phyloP scores from a whole-genome alignment of 176 grass and related monocot genomes.

The Phragmites australis region DNA sequence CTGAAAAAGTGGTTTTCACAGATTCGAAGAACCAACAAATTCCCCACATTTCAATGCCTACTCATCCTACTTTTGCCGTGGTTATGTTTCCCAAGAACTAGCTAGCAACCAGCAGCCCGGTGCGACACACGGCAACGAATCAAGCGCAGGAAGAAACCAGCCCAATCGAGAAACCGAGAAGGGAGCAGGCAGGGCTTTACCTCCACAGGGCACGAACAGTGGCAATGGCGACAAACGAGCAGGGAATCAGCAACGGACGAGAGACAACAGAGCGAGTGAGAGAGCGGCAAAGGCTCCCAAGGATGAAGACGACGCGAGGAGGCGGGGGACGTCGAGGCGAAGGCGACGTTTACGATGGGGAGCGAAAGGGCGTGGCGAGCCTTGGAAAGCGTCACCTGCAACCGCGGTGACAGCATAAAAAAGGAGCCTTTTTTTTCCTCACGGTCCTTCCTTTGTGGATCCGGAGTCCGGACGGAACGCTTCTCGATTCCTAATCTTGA shows the following conservation, averaged over 20 bases:
- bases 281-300: not conserved
- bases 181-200: not conserved
- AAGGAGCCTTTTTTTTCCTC: not conserved
- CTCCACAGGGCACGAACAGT: not conserved
- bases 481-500: slow-evolving; percentile 33
- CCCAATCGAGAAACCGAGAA: not conserved
- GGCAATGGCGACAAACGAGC: slow-evolving; percentile 24
- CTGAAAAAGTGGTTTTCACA: not conserved
- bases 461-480: slow-evolving; percentile 32
- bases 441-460: slow-evolving; percentile 1
- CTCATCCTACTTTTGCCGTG: not conserved
- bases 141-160: not conserved
- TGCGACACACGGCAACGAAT: not conserved
- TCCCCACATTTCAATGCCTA: slow-evolving; percentile 8
- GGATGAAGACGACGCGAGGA: slow-evolving; percentile 15
- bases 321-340: not conserved
- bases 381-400: slow-evolving; percentile 32
- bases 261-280: not conserved
- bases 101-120: not conserved
- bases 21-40: slow-evolving; percentile 31
- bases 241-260: not conserved
- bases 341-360: slow-evolving; percentile 54
- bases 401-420: slow-evolving; percentile 33
- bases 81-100: not conserved
- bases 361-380: not conserved